A percentile compares a stretch with the other conserved stretches of the same genome.
These are phyloP conservation scores for Globisporangium splendens DNA, from an alignment of 352 stramenopile species.

Conservation along the genomic window DNA sequence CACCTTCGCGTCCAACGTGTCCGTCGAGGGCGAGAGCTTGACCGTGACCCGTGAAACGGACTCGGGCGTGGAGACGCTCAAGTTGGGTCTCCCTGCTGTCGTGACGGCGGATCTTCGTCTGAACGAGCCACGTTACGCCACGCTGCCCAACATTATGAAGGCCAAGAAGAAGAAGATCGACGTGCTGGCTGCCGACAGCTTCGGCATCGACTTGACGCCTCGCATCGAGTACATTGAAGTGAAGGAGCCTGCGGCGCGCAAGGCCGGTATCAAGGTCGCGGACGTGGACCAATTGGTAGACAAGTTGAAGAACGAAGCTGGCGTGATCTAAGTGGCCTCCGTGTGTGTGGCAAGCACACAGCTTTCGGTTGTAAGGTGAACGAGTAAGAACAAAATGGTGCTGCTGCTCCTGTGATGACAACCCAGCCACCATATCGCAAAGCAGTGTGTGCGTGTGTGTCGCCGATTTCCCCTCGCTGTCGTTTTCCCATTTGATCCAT, in stretches of 20 bases:
- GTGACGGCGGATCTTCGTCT: constrained; percentile 97
- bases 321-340: constrained; percentile 71
- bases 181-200: constrained; percentile 61
- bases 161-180: constrained; percentile 93
- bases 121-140: constrained; percentile 99
- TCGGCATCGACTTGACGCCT: constrained; percentile 69
- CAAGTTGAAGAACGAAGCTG: constrained; percentile 96
- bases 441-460: too few species aligned
- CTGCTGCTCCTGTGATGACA: too few species aligned
- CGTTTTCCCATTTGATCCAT: too few species aligned
- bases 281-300: constrained; percentile 94
- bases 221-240: constrained; percentile 82
- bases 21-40: constrained; percentile 53
- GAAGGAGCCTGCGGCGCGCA: constrained; percentile 90
- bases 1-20: constrained; percentile 95
- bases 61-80: constrained; percentile 87
- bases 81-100: constrained; percentile 91
- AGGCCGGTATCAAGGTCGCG: constrained; percentile 94
- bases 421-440: too few species aligned
- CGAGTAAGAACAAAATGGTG: too few species aligned
- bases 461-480: too few species aligned
- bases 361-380: too few species aligned
- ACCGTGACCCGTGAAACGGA: constrained; percentile 95
- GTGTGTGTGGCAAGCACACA: too few species aligned
- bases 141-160: constrained; percentile 99